Base-by-base conservation (phyloP, 2,329 filamentous ascomycete genomes). In the Fusarium transvaalense region DNA sequence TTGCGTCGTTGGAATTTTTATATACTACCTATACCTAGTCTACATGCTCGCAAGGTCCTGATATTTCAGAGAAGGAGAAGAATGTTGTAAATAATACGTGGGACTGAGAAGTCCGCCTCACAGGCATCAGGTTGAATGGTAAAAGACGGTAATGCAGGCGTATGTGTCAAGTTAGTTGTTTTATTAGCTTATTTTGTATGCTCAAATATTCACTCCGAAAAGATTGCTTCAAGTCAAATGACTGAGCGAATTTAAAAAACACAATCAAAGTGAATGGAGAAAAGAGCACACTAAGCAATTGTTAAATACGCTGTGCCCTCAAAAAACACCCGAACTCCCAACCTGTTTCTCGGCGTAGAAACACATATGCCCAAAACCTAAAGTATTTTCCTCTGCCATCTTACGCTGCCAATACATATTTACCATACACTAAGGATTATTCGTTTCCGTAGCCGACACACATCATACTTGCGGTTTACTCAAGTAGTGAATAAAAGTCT, bases 1-100 rank as follows among this genome's bases (percentile, higher is more conserved):
- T 71, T 73, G 68, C 69, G 65, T 73, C 69, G 71, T 71, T 29
- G 37, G 52, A 61, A 64, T 45, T 19, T 25, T 58, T 67, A 54
- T 71, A 69, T 62, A 73, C 51, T 58, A 45, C 58, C 15, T 35
- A 50, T 45, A n/a, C n/a, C n/a, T n/a, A 59, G 48, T 64, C 41
- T 51, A 66, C 39, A 56, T 59, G 17, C 34, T 57, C 60, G 55
- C 64, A 66, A 61, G 45, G 53, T 59, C 51, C 53, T 29, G 38
- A 45, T 52, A 37, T 62, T 21, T 41, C 29, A 38, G 35, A 45
- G 62, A 50, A 48, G 39, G 25, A 42, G 52, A 46, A 45, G 47
- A 34, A 55, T 38, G 37, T 13, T 43, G 56, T 67, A 67, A 38
- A 68, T 69, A 41, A 54, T 59, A 19, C 42, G 32, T 41, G 65